Percentiles rank a stretch among this genome's conserved stretches.
These are phyloP conservation scores for Rhododendron ovatum DNA, from an alignment of 148 eudicot species.

Conservation along the genomic window DNA sequence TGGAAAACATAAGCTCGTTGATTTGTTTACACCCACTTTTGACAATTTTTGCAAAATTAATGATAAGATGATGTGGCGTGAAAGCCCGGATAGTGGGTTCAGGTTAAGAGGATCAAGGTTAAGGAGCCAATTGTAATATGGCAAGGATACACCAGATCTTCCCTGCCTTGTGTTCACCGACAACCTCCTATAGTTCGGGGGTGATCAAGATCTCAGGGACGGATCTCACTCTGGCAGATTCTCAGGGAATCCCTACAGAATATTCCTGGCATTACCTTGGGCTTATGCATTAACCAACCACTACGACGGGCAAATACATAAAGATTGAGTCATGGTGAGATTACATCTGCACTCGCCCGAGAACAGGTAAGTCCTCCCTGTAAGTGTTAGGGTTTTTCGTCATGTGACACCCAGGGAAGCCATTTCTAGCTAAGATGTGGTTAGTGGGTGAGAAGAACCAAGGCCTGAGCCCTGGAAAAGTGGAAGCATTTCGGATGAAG, in stretches of 20 bases:
- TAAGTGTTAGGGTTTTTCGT: too few species aligned
- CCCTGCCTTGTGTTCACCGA: background rate
- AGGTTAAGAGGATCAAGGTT: background rate
- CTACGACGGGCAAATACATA: background rate
- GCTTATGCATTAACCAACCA: background rate
- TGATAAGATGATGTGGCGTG: background rate
- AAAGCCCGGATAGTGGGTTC: background rate
- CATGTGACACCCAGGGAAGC: background rate
- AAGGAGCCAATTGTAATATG: background rate
- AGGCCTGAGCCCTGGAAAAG: background rate
- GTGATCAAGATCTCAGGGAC: background rate
- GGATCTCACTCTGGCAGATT: background rate
- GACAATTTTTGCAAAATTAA: background rate
- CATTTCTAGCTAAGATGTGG: background rate
- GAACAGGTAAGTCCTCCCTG: too few species aligned
- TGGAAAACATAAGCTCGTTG: background rate
- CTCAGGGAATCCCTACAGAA: background rate
- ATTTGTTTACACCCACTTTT: background rate
- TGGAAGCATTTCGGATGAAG: background rate
- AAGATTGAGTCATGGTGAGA: background rate
- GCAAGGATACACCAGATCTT: background rate
- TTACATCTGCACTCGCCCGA: too few species aligned
- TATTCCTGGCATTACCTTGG: background rate
- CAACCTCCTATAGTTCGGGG: background rate
- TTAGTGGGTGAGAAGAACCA: background rate